These are phyloP conservation scores for Daldinia vernicosa DNA, from an alignment of 495 filamentous ascomycete species.

Conservation along the genomic window DNA sequence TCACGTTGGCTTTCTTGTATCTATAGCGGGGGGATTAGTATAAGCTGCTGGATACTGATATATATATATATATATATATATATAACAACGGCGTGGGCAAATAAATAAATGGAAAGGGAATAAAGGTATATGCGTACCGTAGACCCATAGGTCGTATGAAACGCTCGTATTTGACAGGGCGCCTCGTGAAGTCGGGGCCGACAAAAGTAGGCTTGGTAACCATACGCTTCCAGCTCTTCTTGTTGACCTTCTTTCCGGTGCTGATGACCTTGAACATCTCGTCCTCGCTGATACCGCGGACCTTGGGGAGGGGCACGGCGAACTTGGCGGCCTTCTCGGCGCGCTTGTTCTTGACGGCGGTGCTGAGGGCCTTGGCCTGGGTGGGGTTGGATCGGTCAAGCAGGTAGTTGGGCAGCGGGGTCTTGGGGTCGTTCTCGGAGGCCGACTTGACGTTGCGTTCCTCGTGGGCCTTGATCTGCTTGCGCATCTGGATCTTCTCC, in stretches of 20 bases:
- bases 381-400: constrained; percentile 87
- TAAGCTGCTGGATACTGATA: neutral
- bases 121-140: constrained; percentile 18
- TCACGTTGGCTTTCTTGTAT: constrained; percentile 96
- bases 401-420: constrained; percentile 84
- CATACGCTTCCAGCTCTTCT: constrained; percentile 91
- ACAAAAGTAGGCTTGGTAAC: constrained; percentile 78
- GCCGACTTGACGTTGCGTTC: constrained; percentile 94
- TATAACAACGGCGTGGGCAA: neutral
- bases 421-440: constrained; percentile 75
- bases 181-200: constrained; percentile 87
- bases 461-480: constrained; percentile 92
- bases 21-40: constrained; percentile 79
- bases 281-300: constrained; percentile 91
- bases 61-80: neutral
- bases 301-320: constrained; percentile 91
- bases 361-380: constrained; percentile 87
- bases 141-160: constrained; percentile 62
- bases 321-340: constrained; percentile 81
- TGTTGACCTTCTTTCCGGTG: constrained; percentile 73
- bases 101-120: neutral
- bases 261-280: constrained; percentile 99
- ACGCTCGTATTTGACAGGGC: constrained; percentile 94
- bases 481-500: constrained; percentile 99
- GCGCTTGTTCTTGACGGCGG: constrained; percentile 84